Conservation (phyloP, 2,329 filamentous ascomycete genomes). For the Calonectria pteridis region DNA sequence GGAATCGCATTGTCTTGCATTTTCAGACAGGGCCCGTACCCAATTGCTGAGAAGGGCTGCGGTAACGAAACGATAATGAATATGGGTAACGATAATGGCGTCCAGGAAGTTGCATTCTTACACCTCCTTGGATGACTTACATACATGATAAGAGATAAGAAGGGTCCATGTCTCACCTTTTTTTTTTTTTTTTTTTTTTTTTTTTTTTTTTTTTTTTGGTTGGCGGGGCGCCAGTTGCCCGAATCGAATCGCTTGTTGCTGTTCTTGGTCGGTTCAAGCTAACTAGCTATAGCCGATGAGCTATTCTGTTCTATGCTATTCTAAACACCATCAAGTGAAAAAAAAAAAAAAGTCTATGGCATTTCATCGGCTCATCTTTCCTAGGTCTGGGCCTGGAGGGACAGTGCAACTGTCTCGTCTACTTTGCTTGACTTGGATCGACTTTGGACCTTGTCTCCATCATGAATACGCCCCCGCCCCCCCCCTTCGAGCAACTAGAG, state of each 20-base stretch:
- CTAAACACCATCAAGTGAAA: neutral
- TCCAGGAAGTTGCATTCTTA: neutral
- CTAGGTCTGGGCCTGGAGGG: neutral
- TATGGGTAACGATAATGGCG: neutral
- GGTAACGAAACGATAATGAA: neutral
- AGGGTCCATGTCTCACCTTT: neutral
- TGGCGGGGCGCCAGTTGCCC: conserved; percentile 14
- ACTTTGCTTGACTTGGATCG: conserved; percentile 11
- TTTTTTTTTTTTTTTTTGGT: conserved; percentile 3
- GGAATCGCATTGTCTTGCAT: neutral
- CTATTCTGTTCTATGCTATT: conserved; percentile 10
- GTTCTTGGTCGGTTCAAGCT: neutral
- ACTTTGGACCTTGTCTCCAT: conserved; percentile 13
- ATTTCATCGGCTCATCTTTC: neutral
- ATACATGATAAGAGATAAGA: neutral
- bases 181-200: conserved; percentile 7
- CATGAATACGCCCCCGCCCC: neutral
- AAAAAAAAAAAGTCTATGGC: conserved; percentile 10
- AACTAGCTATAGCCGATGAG: neutral
- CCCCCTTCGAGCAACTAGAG: neutral
- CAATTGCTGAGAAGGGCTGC: neutral
- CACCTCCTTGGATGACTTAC: neutral
- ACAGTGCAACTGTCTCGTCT: neutral
- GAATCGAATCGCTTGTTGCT: conserved; percentile 22
- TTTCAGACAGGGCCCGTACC: neutral